These are phyloP conservation scores for Angomonas deanei DNA, from an alignment of 208 protist species.

Conservation along the genomic window DNA sequence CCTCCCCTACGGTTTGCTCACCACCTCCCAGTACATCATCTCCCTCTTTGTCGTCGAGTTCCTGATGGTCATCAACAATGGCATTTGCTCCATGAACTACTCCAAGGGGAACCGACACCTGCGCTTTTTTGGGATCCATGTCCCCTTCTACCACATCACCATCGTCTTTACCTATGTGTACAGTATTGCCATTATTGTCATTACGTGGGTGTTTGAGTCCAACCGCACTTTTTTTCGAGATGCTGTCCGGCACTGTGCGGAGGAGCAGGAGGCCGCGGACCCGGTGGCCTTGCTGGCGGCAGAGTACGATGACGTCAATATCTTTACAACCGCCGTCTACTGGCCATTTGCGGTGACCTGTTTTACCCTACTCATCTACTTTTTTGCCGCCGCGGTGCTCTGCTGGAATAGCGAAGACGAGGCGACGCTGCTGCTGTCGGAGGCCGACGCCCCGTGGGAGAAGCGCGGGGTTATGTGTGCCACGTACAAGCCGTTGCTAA, in stretches of 20 bases:
- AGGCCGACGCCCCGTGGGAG: slow-evolving; percentile 80
- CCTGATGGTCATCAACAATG: slow-evolving; percentile 48
- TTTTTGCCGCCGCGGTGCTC: slow-evolving; percentile 27
- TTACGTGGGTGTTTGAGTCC: slow-evolving; percentile 48
- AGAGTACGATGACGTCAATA: slow-evolving; percentile 62
- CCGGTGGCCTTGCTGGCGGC: slow-evolving; percentile 21
- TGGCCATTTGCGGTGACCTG: slow-evolving; percentile 62
- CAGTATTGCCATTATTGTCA: slow-evolving; percentile 45
- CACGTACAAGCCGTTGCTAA: slow-evolving; percentile 62
- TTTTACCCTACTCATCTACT: slow-evolving; percentile 46
- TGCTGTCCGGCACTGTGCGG: slow-evolving; percentile 46
- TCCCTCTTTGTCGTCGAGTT: slow-evolving; percentile 69
- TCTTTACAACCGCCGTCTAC: slow-evolving; percentile 65
- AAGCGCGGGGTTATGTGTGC: slow-evolving; percentile 43
- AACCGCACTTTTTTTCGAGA: slow-evolving; percentile 43
- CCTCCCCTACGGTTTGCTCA: slow-evolving; percentile 51
- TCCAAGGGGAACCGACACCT: slow-evolving; percentile 55
- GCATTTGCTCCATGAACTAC: slow-evolving; percentile 44
- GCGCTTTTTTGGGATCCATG: slow-evolving; percentile 63
- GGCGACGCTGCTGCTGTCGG: slow-evolving; percentile 57
- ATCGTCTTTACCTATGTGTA: slow-evolving; percentile 48
- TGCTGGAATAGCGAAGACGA: slow-evolving; percentile 40
- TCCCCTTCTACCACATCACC: slow-evolving; percentile 76
- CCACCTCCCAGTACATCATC: slow-evolving; percentile 54
- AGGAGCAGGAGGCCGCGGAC: slow-evolving; percentile 15